Base-by-base conservation (phyloP, 495 filamentous ascomycete genomes). In the Tuber microsphaerosporum region DNA sequence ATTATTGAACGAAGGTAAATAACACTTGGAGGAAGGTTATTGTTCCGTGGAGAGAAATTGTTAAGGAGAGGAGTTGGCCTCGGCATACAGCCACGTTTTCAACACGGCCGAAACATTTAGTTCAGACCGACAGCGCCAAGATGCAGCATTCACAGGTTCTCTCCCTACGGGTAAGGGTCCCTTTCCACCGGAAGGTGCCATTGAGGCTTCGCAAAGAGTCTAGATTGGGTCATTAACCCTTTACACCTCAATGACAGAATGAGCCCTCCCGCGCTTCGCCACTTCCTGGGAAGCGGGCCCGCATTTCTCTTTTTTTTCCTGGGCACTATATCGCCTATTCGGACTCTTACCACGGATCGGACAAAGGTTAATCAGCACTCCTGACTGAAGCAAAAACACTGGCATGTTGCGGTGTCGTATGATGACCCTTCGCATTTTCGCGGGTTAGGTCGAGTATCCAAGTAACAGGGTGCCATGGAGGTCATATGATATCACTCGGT, bases 401-500 rank as follows among this genome's bases (percentile, higher is more conserved):
- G 12, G 31, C 26, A 8, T 7, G 12, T 34, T 34, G 26, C 7
- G 12, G 3, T 31, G 26, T 34, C 16, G 26, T 34, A 34, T 10
- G 26, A 34, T 16, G 19, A 34, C 17, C 5, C 56, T 34, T 26
- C 26, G 16, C 34, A 5, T 31, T 34, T 56, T 65, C 12, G 26
- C 3, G 26, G 26, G 14, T 34, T 17, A 7, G 14, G 14, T 19
- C 5, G 26, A 19, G 4, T 19, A 34, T 65, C 26, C 34, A 34
- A 17, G 56, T 16, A 65, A 34, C 26, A 19, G 12, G 56, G 31
- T 31, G n/a, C 3, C 26, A 31, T 8, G 10, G 26, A 65, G 56
- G 56, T 65, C 56, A 65, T 65, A 34, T 34, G 26, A 65, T 65
- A 65, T 65, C 56, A 65, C 56, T 65, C 56, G 56, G 56, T 34